Conservation (phyloP, 306 rosid genomes). For the Alnus rubra region DNA sequence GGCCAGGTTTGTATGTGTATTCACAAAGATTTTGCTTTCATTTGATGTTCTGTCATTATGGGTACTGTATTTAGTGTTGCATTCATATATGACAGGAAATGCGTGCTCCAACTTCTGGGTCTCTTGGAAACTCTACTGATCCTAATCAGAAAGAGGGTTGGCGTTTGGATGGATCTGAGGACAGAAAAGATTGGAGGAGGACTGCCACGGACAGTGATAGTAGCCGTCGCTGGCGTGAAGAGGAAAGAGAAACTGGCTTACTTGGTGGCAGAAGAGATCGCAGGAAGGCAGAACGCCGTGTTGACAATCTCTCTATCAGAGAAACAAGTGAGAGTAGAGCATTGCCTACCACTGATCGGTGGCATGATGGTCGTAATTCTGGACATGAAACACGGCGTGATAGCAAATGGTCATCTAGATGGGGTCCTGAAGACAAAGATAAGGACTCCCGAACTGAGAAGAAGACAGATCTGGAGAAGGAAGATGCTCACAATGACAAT, state of each 20-base stretch:
- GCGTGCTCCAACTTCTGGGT: conserved; percentile 43
- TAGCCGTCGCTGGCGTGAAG: conserved; percentile 69
- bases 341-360: conserved; percentile 45
- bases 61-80: background rate
- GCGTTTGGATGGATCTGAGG: conserved; percentile 60
- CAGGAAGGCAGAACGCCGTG: conserved; percentile 56
- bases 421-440: conserved; percentile 72
- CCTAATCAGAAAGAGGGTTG: conserved; percentile 53
- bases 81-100: conserved; percentile 38
- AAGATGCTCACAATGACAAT: conserved; percentile 43
- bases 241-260: conserved; percentile 65
- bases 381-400: conserved; percentile 57
- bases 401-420: conserved; percentile 60
- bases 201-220: conserved; percentile 45
- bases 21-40: background rate
- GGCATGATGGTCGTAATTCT: conserved; percentile 57
- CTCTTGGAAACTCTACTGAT: conserved; percentile 41
- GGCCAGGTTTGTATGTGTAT: background rate
- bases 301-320: conserved; percentile 39
- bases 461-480: conserved; percentile 51
- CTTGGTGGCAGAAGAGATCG: conserved; percentile 61
- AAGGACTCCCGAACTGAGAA: conserved; percentile 54
- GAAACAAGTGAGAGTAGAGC: conserved; percentile 48
- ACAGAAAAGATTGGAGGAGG: conserved; percentile 57
- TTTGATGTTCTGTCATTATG: background rate